phyloP scores from a whole-genome alignment of 1,284 basidiomycete genomes.

The Agaricales sp. region DNA sequence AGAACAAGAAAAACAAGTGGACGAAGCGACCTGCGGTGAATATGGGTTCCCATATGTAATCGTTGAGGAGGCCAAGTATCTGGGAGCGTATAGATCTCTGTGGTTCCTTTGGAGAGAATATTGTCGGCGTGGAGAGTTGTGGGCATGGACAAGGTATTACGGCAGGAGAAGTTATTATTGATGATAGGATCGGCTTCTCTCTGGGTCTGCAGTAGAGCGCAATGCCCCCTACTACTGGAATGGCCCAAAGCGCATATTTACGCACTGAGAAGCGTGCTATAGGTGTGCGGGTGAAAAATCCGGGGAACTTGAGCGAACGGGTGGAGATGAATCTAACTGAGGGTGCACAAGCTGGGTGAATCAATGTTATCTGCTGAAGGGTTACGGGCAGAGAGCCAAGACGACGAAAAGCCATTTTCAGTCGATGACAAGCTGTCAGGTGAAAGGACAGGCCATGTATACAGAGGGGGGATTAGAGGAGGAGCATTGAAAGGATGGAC shows the following conservation, averaged over 20 bases:
- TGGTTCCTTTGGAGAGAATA: constrained; percentile 53
- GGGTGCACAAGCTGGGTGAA: background rate
- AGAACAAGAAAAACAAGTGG: constrained; percentile 76
- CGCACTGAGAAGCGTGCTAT: constrained; percentile 17
- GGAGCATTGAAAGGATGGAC: background rate
- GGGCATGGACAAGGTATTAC: constrained; percentile 48
- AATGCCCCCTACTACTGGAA: constrained; percentile 47
- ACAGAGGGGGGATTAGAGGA: background rate
- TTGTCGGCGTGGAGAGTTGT: constrained; percentile 17
- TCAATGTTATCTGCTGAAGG: background rate
- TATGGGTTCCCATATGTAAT: constrained; percentile 72
- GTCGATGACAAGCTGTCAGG: background rate
- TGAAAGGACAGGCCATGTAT: background rate
- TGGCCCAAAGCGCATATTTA: constrained; percentile 35
- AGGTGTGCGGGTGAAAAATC: constrained; percentile 17
- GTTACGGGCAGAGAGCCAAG: background rate
- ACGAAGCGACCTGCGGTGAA: constrained; percentile 80
- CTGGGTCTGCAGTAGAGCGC: constrained; percentile 35
- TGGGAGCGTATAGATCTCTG: constrained; percentile 34
- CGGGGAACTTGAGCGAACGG: constrained; percentile 11
- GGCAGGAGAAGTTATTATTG: constrained; percentile 46
- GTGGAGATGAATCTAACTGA: background rate
- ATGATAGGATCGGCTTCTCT: constrained; percentile 28
- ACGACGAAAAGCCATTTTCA: background rate
- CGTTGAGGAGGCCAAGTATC: constrained; percentile 19